Conservation (phyloP, 345 rosid genomes). For the Populus pruinosa region DNA sequence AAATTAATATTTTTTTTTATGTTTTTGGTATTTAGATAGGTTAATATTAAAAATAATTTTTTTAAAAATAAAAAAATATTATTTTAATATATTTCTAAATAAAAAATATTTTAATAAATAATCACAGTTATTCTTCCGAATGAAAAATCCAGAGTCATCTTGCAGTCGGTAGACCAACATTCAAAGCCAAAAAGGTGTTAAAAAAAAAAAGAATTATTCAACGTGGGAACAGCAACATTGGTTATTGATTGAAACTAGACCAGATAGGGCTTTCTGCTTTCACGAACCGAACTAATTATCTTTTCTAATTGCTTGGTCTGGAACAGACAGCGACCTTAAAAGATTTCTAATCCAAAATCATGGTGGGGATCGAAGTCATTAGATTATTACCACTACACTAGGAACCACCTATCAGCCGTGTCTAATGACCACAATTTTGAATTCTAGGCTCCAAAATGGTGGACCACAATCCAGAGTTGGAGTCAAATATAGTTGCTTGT, state of each 20-base stretch:
- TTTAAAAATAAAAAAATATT: too few species aligned
- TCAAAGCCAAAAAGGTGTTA: background rate
- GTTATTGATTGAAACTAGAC: background rate
- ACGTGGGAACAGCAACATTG: background rate
- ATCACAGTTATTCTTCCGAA: too few species aligned
- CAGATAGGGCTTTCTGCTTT: background rate
- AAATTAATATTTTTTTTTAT: too few species aligned
- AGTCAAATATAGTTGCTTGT: slow-evolving; percentile 10
- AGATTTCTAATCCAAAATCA: background rate
- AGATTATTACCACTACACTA: background rate
- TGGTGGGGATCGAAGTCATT: background rate
- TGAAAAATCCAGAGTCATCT: background rate
- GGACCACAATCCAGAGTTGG: slow-evolving; percentile 15
- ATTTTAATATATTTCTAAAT: too few species aligned
- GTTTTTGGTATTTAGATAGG: too few species aligned
- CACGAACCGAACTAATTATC: slow-evolving; percentile 11
- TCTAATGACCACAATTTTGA: background rate
- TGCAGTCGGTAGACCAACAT: background rate
- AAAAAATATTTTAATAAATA: too few species aligned
- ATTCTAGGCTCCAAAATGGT: background rate
- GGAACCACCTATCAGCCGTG: slow-evolving; percentile 22
- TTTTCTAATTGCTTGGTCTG: background rate
- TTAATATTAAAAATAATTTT: too few species aligned
- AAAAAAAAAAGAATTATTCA: background rate
- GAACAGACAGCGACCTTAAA: background rate